phyloP scores from a whole-genome alignment of 73 alveolate genomes.

The Stentor coeruleus region DNA sequence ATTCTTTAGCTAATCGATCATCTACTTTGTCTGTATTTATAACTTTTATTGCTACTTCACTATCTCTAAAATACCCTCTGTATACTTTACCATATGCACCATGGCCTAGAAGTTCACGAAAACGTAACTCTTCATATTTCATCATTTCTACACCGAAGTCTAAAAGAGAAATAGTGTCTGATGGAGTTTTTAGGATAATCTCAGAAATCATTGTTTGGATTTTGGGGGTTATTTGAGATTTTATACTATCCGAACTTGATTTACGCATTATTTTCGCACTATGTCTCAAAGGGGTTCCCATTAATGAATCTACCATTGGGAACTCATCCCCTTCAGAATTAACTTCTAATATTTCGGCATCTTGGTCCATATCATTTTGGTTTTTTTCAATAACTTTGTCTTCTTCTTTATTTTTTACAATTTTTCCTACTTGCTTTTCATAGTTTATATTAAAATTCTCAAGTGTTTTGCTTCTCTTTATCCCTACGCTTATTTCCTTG shows the following conservation, averaged over 20 bases:
- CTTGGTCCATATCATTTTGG: slow-evolving; percentile 30
- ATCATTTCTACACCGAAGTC: slow-evolving; percentile 13
- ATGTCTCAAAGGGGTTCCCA: slow-evolving; percentile 13
- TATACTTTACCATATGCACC: slow-evolving; percentile 27
- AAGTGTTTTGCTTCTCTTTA: slow-evolving; percentile 1
- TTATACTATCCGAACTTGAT: background rate
- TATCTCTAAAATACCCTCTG: slow-evolving; percentile 22
- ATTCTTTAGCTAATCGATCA: background rate
- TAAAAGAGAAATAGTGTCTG: slow-evolving; percentile 1
- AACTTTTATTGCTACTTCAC: slow-evolving; percentile 26
- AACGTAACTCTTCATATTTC: background rate
- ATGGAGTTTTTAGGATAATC: background rate
- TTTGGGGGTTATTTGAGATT: background rate
- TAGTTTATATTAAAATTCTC: slow-evolving; percentile 4
- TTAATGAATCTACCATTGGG: too few species aligned
- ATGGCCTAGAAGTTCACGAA: background rate
- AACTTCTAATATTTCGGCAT: slow-evolving; percentile 25
- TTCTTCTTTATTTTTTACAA: slow-evolving; percentile 27
- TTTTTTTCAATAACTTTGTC: slow-evolving; percentile 26
- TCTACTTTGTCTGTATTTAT: slow-evolving; percentile 8
- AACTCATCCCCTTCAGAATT: background rate
- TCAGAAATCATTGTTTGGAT: slow-evolving; percentile 5
- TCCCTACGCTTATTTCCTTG: background rate
- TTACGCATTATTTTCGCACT: slow-evolving; percentile 8
- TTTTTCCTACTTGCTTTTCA: background rate